phyloP scores from a whole-genome alignment of 805 yeast species.

The Candida parachauliodes region DNA sequence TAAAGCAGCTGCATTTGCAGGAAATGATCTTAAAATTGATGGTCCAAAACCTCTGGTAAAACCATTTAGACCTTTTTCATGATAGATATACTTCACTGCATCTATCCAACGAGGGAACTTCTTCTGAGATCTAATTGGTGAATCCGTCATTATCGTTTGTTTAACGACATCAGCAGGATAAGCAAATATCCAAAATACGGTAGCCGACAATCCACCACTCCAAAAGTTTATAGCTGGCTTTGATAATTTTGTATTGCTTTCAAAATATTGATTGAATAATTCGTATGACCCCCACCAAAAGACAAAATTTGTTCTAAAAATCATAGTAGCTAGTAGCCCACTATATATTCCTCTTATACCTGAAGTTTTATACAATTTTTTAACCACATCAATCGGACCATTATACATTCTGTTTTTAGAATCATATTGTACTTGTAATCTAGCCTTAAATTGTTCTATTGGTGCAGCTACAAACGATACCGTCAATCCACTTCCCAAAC shows the following conservation, averaged over 20 bases:
- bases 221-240: conserved; percentile 78
- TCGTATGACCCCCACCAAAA: conserved; percentile 97
- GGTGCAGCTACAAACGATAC: conserved; percentile 96
- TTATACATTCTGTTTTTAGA: conserved; percentile 59
- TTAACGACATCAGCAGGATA: conserved; percentile 88
- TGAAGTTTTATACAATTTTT: conserved; percentile 51
- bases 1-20: conserved; percentile 90
- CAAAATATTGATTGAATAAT: conserved; percentile 65
- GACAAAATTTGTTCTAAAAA: conserved; percentile 80
- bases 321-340: conserved; percentile 81
- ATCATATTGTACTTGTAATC: conserved; percentile 87
- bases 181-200: conserved; percentile 85
- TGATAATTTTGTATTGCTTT: conserved; percentile 59
- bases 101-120: conserved; percentile 66
- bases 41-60: conserved; percentile 82
- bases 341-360: conserved; percentile 75
- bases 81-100: conserved; percentile 68
- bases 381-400: conserved; percentile 79
- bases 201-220: conserved; percentile 87
- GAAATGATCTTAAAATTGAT: conserved; percentile 77
- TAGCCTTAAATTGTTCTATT: conserved; percentile 82
- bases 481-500: conserved; percentile 85
- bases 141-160: conserved; percentile 80
- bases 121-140: conserved; percentile 57
- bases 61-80: conserved; percentile 59